Base-by-base conservation (phyloP, 768 basidiomycete species). In the Psilocybe cubensis region DNA sequence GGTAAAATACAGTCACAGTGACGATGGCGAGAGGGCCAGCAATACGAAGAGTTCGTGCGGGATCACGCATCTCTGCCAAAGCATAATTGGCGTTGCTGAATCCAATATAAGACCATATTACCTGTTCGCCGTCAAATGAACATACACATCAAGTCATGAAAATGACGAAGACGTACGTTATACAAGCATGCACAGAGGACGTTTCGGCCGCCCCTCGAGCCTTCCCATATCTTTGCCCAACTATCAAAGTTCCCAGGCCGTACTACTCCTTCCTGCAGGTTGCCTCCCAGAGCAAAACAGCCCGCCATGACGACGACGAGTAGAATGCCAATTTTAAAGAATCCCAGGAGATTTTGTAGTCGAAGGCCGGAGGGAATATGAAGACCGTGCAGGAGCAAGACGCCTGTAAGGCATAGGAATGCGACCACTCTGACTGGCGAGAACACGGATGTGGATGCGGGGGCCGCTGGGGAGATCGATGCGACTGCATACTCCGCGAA, bases 11-110 rank as follows among this genome's bases (percentile, higher is more conserved):
- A 0, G 85, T 76, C 11, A 87, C 83, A 10, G 79, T 71, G 3
- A 69, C 50, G 53, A 91, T 77, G 0, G 87, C 86, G 1, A 87
- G 68, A 2, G 89, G 86, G 3, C 82, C 87, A 0, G 88, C 88
- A n/a, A 79, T 75, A 52, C 80, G 80, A 62, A 92, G 74, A 0
- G 87, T 89, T 17, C 81, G 77, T 3, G 80, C 74, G 0, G 89
- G 90, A 57, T 89, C 76, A 35, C 78, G 76, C 21, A 88, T 77
- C 55, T 91, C 88, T 1, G 82, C 79, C 11, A 89, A 73, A 0
- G 83, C 85, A 62, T 89, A 89, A 64, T 90, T 88, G 20, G 82
- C 85, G 59, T 86, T 87, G 24, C 79, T 82, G 66, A 84, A 90
- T 1, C 89, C 88, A 27, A 79, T 74, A 63, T 79, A 87, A 2